Conservation (phyloP, 1,139 yeast species). For the Yamadazyma kanchanaburiensis region DNA sequence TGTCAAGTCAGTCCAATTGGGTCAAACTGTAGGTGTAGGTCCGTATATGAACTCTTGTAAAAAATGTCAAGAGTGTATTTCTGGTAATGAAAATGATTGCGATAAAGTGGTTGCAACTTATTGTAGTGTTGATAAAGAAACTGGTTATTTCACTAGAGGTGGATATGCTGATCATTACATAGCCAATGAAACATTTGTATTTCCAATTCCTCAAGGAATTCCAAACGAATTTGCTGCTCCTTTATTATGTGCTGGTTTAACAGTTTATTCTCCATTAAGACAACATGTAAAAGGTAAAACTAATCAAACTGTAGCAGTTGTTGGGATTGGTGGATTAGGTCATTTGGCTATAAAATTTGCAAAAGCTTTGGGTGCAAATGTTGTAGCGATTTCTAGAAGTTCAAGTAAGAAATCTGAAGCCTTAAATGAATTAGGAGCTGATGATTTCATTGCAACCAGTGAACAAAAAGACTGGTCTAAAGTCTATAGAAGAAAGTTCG, state of each 20-base stretch:
- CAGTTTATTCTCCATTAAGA: constrained; percentile 51
- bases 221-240: constrained; percentile 51
- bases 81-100: constrained; percentile 48
- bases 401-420: constrained; percentile 37
- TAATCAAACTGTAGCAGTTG: constrained; percentile 41
- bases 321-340: constrained; percentile 48
- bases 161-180: constrained; percentile 53
- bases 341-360: constrained; percentile 44
- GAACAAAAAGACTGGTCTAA: constrained; percentile 36
- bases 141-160: constrained; percentile 47
- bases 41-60: constrained; percentile 45
- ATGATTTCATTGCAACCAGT: constrained; percentile 35
- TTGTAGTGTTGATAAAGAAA: constrained; percentile 30
- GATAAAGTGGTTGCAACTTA: constrained; percentile 39
- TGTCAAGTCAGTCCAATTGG: constrained; percentile 28
- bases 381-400: constrained; percentile 37
- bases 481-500: constrained; percentile 35
- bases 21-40: constrained; percentile 51
- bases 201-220: constrained; percentile 46
- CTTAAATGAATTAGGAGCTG: constrained; percentile 33
- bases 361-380: constrained; percentile 41
- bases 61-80: constrained; percentile 41
- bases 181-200: constrained; percentile 44
- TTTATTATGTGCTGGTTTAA: constrained; percentile 65
- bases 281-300: constrained; percentile 24